These are phyloP conservation scores for Lepidium aucheri DNA, from an alignment of 345 rosid genomes.

Conservation along the genomic window DNA sequence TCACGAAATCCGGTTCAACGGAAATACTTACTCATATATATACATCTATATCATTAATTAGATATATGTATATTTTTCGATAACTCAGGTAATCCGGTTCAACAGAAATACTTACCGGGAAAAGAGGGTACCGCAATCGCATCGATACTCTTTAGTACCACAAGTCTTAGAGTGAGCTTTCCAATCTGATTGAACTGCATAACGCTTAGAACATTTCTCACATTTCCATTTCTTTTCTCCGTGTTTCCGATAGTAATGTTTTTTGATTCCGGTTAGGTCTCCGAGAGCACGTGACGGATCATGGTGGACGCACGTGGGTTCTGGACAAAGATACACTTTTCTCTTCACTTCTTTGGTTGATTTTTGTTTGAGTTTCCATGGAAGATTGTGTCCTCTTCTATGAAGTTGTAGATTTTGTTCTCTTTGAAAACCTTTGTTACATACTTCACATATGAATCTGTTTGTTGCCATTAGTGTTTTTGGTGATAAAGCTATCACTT, in stretches of 20 bases:
- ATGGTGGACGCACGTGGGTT: slow-evolving; percentile 82
- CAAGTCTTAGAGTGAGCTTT: slow-evolving; percentile 82
- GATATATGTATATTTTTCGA: not conserved
- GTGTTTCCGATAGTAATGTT: slow-evolving; percentile 68
- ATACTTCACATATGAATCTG: slow-evolving; percentile 80
- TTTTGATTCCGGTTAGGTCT: slow-evolving; percentile 80
- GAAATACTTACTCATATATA: too few relatives aligned
- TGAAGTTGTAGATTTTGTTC: slow-evolving; percentile 82
- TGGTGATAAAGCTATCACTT: slow-evolving; percentile 81
- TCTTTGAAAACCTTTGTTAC: slow-evolving; percentile 83
- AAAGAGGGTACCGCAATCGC: slow-evolving; percentile 81
- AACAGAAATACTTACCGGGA: slow-evolving; percentile 40
- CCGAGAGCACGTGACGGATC: slow-evolving; percentile 80
- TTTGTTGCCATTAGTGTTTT: slow-evolving; percentile 83
- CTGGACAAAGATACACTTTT: slow-evolving; percentile 82
- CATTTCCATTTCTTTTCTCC: slow-evolving; percentile 91
- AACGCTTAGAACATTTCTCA: slow-evolving; percentile 65
- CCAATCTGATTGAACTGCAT: slow-evolving; percentile 86
- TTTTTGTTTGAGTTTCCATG: slow-evolving; percentile 78
- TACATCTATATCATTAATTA: slow-evolving; percentile 7
- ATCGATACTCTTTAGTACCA: slow-evolving; percentile 69
- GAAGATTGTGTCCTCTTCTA: slow-evolving; percentile 84
- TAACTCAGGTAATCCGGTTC: too few relatives aligned
- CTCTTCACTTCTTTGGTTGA: slow-evolving; percentile 66
- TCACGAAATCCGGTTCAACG: too few relatives aligned